These are phyloP conservation scores for Skeletonema costatum DNA, from an alignment of 108 stramenopile species.

Conservation along the genomic window DNA sequence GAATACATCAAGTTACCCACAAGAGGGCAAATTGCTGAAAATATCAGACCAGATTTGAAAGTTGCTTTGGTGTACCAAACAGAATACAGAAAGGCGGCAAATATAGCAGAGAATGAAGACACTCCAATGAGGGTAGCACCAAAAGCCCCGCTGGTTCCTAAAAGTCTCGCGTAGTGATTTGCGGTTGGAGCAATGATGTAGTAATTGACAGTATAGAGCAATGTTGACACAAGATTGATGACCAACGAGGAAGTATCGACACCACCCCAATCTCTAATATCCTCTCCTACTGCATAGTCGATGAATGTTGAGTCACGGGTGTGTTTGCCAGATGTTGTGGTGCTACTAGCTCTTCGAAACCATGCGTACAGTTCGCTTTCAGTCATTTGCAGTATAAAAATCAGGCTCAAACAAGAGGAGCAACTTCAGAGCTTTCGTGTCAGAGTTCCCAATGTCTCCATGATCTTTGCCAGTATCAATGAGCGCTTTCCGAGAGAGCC, in stretches of 20 bases:
- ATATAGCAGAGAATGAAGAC: slow-evolving; percentile 64
- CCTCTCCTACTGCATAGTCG: slow-evolving; percentile 8
- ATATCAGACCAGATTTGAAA: slow-evolving; percentile 58
- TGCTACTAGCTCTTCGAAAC: slow-evolving; percentile 22
- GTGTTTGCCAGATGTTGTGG: neutral
- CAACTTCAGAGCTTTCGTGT: slow-evolving; percentile 49
- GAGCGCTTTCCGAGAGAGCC: slow-evolving; percentile 57
- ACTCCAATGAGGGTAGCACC: slow-evolving; percentile 58
- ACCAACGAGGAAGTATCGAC: slow-evolving; percentile 47
- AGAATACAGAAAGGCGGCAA: slow-evolving; percentile 66
- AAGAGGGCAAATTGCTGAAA: slow-evolving; percentile 57
- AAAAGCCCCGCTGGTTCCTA: slow-evolving; percentile 15
- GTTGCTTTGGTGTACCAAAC: slow-evolving; percentile 64
- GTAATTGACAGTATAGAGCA: slow-evolving; percentile 78
- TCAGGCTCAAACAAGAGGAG: slow-evolving; percentile 56
- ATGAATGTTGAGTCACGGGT: slow-evolving; percentile 17
- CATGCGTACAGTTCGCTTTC: slow-evolving; percentile 43
- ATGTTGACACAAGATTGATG: slow-evolving; percentile 62
- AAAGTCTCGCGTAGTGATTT: slow-evolving; percentile 47
- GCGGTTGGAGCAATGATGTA: slow-evolving; percentile 74
- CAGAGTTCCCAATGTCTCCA: slow-evolving; percentile 57
- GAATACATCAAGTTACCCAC: slow-evolving; percentile 67
- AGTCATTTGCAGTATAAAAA: slow-evolving; percentile 43
- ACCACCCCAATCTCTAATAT: slow-evolving; percentile 55
- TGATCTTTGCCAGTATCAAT: slow-evolving; percentile 49